phyloP scores from a whole-genome alignment of 257 asterid species.

The Solanum clarkiae region DNA sequence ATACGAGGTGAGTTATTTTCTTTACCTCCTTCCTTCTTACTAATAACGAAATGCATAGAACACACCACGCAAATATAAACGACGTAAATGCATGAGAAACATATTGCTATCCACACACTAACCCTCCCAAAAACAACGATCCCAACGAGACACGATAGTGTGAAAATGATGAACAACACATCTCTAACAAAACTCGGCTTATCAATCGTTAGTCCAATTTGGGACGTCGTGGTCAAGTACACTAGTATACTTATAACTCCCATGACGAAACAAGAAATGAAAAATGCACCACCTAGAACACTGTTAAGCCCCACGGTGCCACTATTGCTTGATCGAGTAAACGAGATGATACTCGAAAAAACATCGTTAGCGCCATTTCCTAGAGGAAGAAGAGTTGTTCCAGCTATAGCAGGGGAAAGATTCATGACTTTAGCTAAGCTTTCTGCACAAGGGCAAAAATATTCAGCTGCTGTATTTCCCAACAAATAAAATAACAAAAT shows the following conservation, averaged over 20 bases:
- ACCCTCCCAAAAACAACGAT: slow-evolving; percentile 31
- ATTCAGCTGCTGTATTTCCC: slow-evolving; percentile 64
- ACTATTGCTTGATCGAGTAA: slow-evolving; percentile 30
- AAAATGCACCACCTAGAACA: slow-evolving; percentile 73
- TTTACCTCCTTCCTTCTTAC: slow-evolving; percentile 5
- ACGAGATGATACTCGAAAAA: slow-evolving; percentile 48
- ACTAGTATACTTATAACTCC: slow-evolving; percentile 46
- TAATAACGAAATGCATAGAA: slow-evolving; percentile 31
- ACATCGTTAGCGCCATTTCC: slow-evolving; percentile 87
- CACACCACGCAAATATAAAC: slow-evolving; percentile 43
- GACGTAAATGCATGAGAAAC: slow-evolving; percentile 36
- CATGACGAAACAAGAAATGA: slow-evolving; percentile 61
- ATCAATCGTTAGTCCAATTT: slow-evolving; percentile 18
- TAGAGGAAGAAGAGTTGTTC: slow-evolving; percentile 74
- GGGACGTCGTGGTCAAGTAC: slow-evolving; percentile 3
- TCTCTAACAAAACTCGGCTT: slow-evolving; percentile 55
- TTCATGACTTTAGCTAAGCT: slow-evolving; percentile 32
- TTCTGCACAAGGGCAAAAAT: slow-evolving; percentile 62
- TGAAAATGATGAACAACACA: slow-evolving; percentile 45
- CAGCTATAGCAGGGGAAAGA: slow-evolving; percentile 68
- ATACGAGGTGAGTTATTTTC: not conserved
- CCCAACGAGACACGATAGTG: slow-evolving; percentile 33
- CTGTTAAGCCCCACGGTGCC: slow-evolving; percentile 60
- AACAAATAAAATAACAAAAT: slow-evolving; percentile 44
- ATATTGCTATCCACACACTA: slow-evolving; percentile 36